These are phyloP conservation scores for Plasmodium gaboni DNA, from an alignment of 169 alveolate genomes.

Conservation along the genomic window DNA sequence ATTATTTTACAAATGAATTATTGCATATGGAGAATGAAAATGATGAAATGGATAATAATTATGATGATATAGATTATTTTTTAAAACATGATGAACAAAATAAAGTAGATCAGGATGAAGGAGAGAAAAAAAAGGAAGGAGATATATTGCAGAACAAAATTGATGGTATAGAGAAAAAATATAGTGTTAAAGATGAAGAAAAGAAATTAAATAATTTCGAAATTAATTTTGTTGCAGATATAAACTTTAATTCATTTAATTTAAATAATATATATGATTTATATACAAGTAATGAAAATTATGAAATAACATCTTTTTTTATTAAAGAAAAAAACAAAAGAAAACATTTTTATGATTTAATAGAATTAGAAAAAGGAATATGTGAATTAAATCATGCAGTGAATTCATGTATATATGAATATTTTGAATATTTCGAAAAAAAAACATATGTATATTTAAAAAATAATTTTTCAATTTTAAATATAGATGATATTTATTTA, in stretches of 20 bases:
- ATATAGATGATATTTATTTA: conserved; percentile 35
- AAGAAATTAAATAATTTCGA: conserved; percentile 19
- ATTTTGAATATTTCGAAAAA: conserved; percentile 55
- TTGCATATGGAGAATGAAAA: neutral
- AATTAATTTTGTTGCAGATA: conserved; percentile 33
- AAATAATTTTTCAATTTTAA: conserved; percentile 13
- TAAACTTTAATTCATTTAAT: conserved; percentile 29
- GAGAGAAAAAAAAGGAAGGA: neutral
- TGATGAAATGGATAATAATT: neutral
- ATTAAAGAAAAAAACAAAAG: conserved; percentile 24
- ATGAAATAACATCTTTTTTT: conserved; percentile 67
- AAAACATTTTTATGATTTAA: conserved; percentile 40
- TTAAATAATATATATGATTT: conserved; percentile 31
- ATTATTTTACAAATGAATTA: conserved; percentile 20
- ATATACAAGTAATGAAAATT: conserved; percentile 30
- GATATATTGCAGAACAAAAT: neutral
- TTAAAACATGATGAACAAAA: neutral
- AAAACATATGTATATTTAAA: conserved; percentile 45
- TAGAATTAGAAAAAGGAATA: conserved; percentile 67
- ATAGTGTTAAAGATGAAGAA: conserved; percentile 1
- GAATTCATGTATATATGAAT: conserved; percentile 66
- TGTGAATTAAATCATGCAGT: conserved; percentile 61
- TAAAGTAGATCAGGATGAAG: neutral
- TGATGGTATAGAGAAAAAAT: neutral
- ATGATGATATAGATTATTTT: neutral